phyloP scores from a whole-genome alignment of 2,329 filamentous ascomycete species.

The Claviceps capensis region DNA sequence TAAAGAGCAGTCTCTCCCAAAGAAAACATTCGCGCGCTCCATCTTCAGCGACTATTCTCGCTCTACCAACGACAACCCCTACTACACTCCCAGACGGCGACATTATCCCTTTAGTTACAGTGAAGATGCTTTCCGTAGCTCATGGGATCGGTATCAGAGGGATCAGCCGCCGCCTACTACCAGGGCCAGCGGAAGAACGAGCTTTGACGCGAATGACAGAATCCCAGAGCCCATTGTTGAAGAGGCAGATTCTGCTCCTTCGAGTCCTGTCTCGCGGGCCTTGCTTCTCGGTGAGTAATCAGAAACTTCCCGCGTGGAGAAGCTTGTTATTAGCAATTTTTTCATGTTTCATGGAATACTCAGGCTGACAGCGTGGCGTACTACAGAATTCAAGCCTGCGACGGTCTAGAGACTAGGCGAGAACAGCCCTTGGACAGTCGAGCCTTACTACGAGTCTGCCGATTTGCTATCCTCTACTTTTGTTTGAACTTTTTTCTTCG shows the following conservation, averaged over 20 bases:
- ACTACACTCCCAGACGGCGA: constrained; percentile 17
- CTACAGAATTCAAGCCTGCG: not conserved
- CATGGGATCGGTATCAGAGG: constrained; percentile 2
- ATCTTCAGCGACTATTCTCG: constrained; percentile 13
- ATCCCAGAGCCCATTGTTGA: constrained; percentile 21
- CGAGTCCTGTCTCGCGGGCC: constrained; percentile 11
- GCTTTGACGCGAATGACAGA: constrained; percentile 6
- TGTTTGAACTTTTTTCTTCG: not conserved
- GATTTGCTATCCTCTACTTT: no score
- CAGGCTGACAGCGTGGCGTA: no score
- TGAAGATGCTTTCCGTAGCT: not conserved
- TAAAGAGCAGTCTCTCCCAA: not conserved
- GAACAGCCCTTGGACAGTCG: no score
- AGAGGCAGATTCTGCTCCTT: constrained; percentile 16
- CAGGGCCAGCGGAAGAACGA: not conserved
- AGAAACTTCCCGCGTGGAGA: no score
- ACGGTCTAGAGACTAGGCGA: not conserved
- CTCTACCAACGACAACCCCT: constrained; percentile 19
- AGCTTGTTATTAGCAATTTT: no score
- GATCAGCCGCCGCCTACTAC: not conserved
- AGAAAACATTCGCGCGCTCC: constrained; percentile 1
- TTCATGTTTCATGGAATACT: no score
- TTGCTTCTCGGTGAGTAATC: constrained; percentile 18
- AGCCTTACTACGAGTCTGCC: no score
- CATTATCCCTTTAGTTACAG: constrained; percentile 6